These are phyloP conservation scores for Hypoxylon sp. DNA, from an alignment of 2,329 filamentous ascomycete species.

Conservation along the genomic window DNA sequence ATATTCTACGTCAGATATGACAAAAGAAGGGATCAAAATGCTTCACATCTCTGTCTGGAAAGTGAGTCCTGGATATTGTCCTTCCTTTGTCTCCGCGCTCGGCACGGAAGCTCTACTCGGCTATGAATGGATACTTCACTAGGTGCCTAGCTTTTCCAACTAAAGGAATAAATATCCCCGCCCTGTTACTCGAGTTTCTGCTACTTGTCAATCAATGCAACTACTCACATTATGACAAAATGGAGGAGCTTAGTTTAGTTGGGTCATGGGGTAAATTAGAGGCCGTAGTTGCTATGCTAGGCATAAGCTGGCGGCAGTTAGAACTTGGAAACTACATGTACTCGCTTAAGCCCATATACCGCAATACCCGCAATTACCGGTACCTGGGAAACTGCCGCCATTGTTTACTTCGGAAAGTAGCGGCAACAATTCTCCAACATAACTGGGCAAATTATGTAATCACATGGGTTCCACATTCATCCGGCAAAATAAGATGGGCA, in stretches of 20 bases:
- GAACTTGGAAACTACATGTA: too few relatives aligned
- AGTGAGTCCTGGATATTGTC: conserved; percentile 5
- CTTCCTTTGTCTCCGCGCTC: conserved; percentile 42
- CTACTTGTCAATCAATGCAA: conserved; percentile 8
- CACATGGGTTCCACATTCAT: not conserved
- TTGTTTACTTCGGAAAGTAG: conserved; percentile 47
- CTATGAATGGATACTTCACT: conserved; percentile 47
- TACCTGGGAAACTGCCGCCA: conserved; percentile 25
- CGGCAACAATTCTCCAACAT: conserved; percentile 40
- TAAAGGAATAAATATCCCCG: conserved; percentile 1
- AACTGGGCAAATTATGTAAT: conserved; percentile 30
- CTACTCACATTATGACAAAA: conserved; percentile 13
- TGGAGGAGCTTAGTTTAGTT: not conserved
- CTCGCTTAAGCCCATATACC: not conserved
- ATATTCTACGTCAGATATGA: conserved; percentile 6
- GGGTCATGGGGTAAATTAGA: conserved; percentile 34
- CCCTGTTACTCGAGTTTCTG: conserved; percentile 4
- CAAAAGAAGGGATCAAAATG: conserved; percentile 20
- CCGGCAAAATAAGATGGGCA: conserved; percentile 26
- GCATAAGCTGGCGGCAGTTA: conserved; percentile 20
- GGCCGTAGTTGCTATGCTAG: conserved; percentile 13
- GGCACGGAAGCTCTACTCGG: conserved; percentile 50
- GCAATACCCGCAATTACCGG: conserved; percentile 1
- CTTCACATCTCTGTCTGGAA: not conserved
- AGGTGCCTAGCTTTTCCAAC: conserved; percentile 26